Conservation (phyloP, 1,284 basidiomycete species). For the Ustilago nuda region DNA sequence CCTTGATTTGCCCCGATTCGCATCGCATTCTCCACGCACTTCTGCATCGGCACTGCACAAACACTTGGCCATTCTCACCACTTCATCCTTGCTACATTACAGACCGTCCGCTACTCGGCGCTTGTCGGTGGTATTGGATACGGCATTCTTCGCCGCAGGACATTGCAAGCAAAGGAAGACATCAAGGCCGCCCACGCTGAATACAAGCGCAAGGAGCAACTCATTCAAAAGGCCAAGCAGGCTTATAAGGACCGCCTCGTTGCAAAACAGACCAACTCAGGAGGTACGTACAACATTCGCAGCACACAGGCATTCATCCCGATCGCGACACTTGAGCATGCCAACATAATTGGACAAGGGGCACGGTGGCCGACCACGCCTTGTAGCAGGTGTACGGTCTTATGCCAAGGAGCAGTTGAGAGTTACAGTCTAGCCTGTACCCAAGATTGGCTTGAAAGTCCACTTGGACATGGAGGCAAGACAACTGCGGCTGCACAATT, state of each 20-base stretch:
- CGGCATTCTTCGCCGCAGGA: constrained; percentile 90
- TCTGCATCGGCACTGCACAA: neutral
- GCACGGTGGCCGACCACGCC: neutral
- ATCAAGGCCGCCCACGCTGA: constrained; percentile 77
- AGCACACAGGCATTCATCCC: neutral
- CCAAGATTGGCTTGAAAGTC: no score
- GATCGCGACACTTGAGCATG: neutral
- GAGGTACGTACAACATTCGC: constrained; percentile 27
- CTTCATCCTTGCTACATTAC: neutral
- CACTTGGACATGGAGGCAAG: no score
- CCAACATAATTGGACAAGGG: neutral
- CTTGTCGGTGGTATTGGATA: constrained; percentile 89
- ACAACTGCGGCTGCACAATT: no score
- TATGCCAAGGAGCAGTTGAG: neutral
- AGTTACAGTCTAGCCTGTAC: neutral
- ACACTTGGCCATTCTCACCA: neutral
- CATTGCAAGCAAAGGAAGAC: constrained; percentile 86
- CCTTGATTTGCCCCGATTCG: neutral
- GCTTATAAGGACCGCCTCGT: constrained; percentile 78
- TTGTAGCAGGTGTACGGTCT: neutral
- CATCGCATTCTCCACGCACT: neutral
- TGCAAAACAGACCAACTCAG: constrained; percentile 43
- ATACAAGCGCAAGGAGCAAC: constrained; percentile 66
- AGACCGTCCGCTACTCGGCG: constrained; percentile 97
- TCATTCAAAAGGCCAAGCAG: constrained; percentile 88